Evolutionary conservation across 148 eudicot species (phyloP).

Genomic region (Amaranthus cruentus): DNA sequence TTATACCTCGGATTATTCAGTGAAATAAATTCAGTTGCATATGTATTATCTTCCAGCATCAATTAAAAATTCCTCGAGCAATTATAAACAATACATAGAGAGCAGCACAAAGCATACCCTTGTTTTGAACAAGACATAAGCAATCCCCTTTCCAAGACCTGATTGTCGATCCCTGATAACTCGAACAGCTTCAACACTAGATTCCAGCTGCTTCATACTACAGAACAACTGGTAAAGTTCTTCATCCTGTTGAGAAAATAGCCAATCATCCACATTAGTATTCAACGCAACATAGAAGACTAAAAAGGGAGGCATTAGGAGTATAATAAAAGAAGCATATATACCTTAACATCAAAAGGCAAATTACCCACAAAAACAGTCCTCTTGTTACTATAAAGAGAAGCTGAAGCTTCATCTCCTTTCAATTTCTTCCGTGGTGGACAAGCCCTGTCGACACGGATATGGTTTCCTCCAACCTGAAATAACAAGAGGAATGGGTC

Average conservation of each 20-base stretch:
- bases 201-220: conserved; percentile 57
- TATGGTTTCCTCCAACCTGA: conserved; percentile 88
- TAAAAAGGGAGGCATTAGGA: background rate
- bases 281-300: background rate
- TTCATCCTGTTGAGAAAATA: conserved; percentile 57
- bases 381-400: conserved; percentile 73
- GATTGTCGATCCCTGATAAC: conserved; percentile 77
- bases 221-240: conserved; percentile 67
- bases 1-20: background rate
- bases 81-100: background rate
- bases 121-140: conserved; percentile 86
- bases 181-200: conserved; percentile 75
- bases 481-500: conserved; percentile 1
- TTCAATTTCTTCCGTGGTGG: conserved; percentile 97
- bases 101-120: conserved; percentile 47
- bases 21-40: background rate
- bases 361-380: conserved; percentile 86
- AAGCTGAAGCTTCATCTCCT: conserved; percentile 48
- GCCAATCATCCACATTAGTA: conserved; percentile 11
- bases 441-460: conserved; percentile 96
- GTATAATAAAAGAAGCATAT: background rate
- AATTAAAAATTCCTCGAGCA: background rate
- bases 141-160: conserved; percentile 82
- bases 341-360: conserved; percentile 97
- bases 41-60: background rate